phyloP scores from a whole-genome alignment of 805 yeast genomes.

The Phaffomyces opuntiae region DNA sequence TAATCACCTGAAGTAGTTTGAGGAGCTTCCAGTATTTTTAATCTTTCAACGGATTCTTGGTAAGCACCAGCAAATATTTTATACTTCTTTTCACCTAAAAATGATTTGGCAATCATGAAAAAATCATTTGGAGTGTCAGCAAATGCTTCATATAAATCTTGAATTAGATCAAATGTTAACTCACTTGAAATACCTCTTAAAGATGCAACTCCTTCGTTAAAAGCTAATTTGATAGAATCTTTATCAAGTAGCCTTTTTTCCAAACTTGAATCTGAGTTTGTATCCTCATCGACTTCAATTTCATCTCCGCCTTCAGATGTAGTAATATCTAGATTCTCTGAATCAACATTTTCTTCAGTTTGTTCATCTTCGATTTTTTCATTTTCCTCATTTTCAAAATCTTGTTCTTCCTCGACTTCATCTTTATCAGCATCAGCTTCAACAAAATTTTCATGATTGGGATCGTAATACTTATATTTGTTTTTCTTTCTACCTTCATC shows the following conservation, averaged over 20 bases:
- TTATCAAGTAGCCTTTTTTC: background rate
- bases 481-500: too few species aligned
- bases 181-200: constrained; percentile 1
- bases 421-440: background rate
- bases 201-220: constrained; percentile 2
- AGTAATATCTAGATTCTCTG: too few species aligned
- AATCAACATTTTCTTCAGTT: too few species aligned
- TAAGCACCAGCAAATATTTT: constrained; percentile 6
- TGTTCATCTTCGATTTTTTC: too few species aligned
- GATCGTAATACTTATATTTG: too few species aligned
- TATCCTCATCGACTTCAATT: background rate
- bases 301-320: background rate
- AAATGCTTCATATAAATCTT: constrained; percentile 5
- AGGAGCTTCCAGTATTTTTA: background rate
- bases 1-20: background rate
- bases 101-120: background rate
- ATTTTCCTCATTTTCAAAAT: too few species aligned
- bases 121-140: constrained; percentile 3
- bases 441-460: too few species aligned
- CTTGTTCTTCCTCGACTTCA: too few species aligned
- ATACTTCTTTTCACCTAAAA: constrained; percentile 6
- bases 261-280: background rate
- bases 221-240: background rate
- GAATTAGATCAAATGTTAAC: constrained; percentile 5
- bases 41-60: constrained; percentile 5